Evolutionary conservation across 805 yeast species (phyloP).

Genomic region (Wickerhamomyces queroliae): DNA sequence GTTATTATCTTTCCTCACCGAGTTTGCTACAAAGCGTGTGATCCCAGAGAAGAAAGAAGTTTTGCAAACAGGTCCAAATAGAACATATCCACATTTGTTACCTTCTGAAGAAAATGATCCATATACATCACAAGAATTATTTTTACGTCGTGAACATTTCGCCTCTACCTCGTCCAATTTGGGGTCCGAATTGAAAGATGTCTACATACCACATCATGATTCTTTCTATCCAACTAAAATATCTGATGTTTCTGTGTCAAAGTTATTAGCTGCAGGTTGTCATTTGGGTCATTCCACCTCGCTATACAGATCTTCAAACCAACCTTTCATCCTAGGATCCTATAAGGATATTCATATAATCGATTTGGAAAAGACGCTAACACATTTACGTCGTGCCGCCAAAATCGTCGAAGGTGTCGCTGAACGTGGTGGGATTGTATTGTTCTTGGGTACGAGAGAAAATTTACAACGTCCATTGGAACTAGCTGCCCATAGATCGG

Average conservation of each 20-base stretch:
- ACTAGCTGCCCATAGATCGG: slow-evolving; percentile 70
- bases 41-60: slow-evolving; percentile 7
- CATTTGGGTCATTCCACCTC: slow-evolving; percentile 90
- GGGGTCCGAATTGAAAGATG: slow-evolving; percentile 58
- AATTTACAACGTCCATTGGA: slow-evolving; percentile 73
- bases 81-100: slow-evolving; percentile 54
- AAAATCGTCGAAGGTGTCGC: slow-evolving; percentile 80
- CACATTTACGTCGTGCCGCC: slow-evolving; percentile 74
- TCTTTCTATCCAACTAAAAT: slow-evolving; percentile 52
- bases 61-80: slow-evolving; percentile 2
- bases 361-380: slow-evolving; percentile 79
- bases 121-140: slow-evolving; percentile 73
- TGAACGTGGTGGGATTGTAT: slow-evolving; percentile 75
- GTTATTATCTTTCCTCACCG: background rate
- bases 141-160: slow-evolving; percentile 66
- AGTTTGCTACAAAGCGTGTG: background rate
- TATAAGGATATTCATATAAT: slow-evolving; percentile 90
- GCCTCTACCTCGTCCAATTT: slow-evolving; percentile 44
- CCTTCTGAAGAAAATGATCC: slow-evolving; percentile 58
- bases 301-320: slow-evolving; percentile 73
- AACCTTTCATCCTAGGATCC: slow-evolving; percentile 81
- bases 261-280: slow-evolving; percentile 85
- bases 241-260: slow-evolving; percentile 57
- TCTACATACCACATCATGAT: slow-evolving; percentile 67
- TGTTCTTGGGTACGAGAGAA: slow-evolving; percentile 79